Evolutionary conservation across 1,284 basidiomycete genomes (phyloP), one percentile per base, ranked within the genome.

Genomic region (Leccinum solheimii): DNA sequence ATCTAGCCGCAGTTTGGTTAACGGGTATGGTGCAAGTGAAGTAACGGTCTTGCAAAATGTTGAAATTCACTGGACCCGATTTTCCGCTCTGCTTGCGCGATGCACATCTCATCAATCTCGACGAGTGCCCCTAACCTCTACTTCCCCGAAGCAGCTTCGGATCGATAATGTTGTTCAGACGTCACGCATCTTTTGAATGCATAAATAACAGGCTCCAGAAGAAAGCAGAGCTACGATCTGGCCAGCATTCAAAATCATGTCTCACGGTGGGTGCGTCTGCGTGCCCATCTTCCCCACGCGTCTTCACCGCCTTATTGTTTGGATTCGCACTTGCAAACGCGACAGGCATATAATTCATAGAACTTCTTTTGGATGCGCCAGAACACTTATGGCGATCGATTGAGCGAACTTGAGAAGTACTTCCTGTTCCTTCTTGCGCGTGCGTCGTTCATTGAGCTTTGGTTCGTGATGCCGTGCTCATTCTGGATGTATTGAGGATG

Each of bases 321-420:
- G 91, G 91, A 92, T 69, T 76, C 80, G 34, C 86, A 91, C 67
- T 74, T 95, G 30, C 83, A 86, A 62, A 80, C 83, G 10, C 73
- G 95, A 49, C 87, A 95, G 64, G 0, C 92, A 96, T 71, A 82
- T 95, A 95, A 74, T 30, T 30, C 27, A 30, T 9, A 30, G 9
- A 30, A 30, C 78, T 97, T 10, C 80, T 97, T 10, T 77, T 96
- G 11, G 94, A 96, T 73, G 87, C 92, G 6, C 93, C 94, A 13
- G 94, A 96, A 74, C 88, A 92, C 68, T 77, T 96, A 14, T 97
- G 94, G 88, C 83, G 91, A 7, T 80, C 94, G 58, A 84, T 95
- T 59, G 91, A 95, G 66, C 81, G 84, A 30, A 30, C 9, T 30
- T 56, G 88, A 89, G 68, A 82, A 30, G 30, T 95, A 89, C 68